Evolutionary conservation across 148 eudicot genomes (phyloP).

Genomic region (Chenopodium suecicum): DNA sequence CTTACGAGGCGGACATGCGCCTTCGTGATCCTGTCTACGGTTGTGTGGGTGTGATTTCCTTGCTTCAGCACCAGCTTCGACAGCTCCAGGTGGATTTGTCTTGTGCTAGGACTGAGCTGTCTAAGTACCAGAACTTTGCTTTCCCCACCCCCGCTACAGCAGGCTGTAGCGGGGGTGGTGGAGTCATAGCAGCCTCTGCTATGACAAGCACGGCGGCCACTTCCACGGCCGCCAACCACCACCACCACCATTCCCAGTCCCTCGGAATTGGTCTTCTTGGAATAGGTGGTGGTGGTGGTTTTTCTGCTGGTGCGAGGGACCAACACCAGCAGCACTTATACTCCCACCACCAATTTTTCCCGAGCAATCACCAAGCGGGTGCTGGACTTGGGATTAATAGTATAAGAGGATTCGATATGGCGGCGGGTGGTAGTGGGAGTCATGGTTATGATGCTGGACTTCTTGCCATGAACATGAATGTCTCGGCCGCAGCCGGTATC

Average conservation of each 20-base stretch:
- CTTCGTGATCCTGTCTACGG: slow-evolving; percentile 88
- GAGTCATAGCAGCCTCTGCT: slow-evolving; percentile 33
- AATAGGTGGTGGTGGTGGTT: slow-evolving; percentile 27
- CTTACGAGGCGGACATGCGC: slow-evolving; percentile 89
- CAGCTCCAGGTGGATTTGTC: slow-evolving; percentile 74
- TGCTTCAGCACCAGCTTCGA: slow-evolving; percentile 83
- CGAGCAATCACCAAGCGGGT: slow-evolving; percentile 27
- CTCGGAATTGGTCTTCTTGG: slow-evolving; percentile 32
- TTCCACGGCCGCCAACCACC: slow-evolving; percentile 16
- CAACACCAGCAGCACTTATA: slow-evolving; percentile 23
- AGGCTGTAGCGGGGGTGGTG: slow-evolving; percentile 19
- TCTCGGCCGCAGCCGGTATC: slow-evolving; percentile 36
- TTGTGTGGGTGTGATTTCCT: slow-evolving; percentile 81
- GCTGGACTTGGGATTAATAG: slow-evolving; percentile 29
- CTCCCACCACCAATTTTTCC: slow-evolving; percentile 73
- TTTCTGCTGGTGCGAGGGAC: slow-evolving; percentile 23
- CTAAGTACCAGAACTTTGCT: slow-evolving; percentile 59
- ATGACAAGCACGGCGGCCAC: slow-evolving; percentile 11
- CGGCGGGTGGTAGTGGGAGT: slow-evolving; percentile 26
- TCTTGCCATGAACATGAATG: slow-evolving; percentile 49
- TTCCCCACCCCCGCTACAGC: slow-evolving; percentile 32
- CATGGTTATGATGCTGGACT: slow-evolving; percentile 39
- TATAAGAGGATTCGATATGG: slow-evolving; percentile 46
- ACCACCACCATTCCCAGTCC: slow-evolving; percentile 29
- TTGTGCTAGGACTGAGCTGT: slow-evolving; percentile 73